Evolutionary conservation across 495 filamentous ascomycete genomes (phyloP).

Genomic region (Xylaria sp.): DNA sequence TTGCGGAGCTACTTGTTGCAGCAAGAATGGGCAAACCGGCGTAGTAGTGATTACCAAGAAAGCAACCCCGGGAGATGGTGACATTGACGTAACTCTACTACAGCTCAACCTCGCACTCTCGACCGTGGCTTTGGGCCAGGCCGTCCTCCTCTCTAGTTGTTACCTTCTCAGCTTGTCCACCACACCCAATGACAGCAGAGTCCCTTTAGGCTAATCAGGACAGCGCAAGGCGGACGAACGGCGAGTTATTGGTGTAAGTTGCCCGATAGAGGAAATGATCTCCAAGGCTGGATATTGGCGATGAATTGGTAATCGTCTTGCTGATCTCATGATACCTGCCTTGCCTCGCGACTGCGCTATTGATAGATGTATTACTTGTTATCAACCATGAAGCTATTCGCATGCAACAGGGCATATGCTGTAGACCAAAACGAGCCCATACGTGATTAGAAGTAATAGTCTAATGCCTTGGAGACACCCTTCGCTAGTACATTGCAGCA

Average conservation of each 20-base stretch:
- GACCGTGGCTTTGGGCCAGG: slow-evolving; percentile 3
- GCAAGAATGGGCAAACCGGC: background rate
- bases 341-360: background rate
- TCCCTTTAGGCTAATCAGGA: slow-evolving; percentile 3
- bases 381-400: background rate
- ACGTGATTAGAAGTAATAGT: background rate
- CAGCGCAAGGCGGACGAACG: slow-evolving; percentile 6
- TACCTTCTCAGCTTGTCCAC: slow-evolving; percentile 4
- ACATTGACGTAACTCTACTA: slow-evolving; percentile 9
- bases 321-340: background rate
- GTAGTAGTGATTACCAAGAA: background rate
- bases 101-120: background rate
- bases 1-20: background rate
- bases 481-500: background rate
- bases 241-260: slow-evolving; percentile 4
- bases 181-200: slow-evolving; percentile 1
- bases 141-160: background rate
- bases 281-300: slow-evolving; percentile 16
- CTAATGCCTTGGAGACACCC: background rate
- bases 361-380: background rate
- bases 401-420: background rate
- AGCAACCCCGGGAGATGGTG: background rate
- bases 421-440: background rate
- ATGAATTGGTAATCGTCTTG: slow-evolving; percentile 19
- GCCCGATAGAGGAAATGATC: slow-evolving; percentile 21